These are phyloP conservation scores for Echium plantagineum DNA, from an alignment of 257 asterid species.

Conservation along the genomic window DNA sequence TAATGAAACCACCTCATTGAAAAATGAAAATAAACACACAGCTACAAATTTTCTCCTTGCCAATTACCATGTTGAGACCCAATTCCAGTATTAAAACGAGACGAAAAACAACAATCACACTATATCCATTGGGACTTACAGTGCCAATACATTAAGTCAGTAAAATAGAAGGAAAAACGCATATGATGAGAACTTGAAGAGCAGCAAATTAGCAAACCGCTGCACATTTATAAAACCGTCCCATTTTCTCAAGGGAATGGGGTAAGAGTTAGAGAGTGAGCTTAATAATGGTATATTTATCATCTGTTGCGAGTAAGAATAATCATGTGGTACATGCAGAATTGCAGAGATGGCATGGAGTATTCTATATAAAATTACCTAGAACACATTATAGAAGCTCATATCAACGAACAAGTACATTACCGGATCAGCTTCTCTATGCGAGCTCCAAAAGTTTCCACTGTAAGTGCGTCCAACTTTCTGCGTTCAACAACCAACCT, in stretches of 20 bases:
- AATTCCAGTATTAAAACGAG: no score
- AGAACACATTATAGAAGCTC: background rate
- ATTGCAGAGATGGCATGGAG: background rate
- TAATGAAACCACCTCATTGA: background rate
- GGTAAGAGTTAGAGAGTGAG: background rate
- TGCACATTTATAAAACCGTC: no score
- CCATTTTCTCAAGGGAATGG: background rate
- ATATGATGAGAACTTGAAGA: background rate
- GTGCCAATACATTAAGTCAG: background rate
- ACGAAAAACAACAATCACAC: background rate
- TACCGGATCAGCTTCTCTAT: conserved; percentile 91
- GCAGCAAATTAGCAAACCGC: background rate
- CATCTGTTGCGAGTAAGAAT: background rate
- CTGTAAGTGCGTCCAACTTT: conserved; percentile 86
- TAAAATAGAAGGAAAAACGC: background rate
- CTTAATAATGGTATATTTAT: background rate
- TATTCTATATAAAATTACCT: background rate
- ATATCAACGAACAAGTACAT: conserved; percentile 11
- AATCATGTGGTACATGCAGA: background rate
- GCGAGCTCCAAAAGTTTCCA: conserved; percentile 98
- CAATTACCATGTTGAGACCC: background rate
- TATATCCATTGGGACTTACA: background rate
- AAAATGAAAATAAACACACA: background rate
- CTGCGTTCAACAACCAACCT: conserved; percentile 73
- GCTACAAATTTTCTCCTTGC: background rate